These are phyloP conservation scores for Pseudocercospora fijiensis DNA, from an alignment of 2,329 filamentous ascomycete genomes.

Conservation along the genomic window DNA sequence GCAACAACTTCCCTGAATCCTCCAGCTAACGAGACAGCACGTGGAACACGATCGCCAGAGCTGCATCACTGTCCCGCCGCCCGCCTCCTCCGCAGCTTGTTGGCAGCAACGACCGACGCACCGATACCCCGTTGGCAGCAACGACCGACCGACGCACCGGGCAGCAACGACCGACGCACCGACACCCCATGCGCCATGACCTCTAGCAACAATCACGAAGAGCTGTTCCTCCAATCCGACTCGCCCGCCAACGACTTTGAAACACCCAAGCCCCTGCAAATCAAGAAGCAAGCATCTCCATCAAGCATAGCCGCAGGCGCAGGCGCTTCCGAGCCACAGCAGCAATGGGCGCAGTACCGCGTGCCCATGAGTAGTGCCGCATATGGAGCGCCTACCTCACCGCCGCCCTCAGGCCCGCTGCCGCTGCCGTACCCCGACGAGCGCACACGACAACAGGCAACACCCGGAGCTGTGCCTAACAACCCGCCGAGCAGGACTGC, in stretches of 20 bases:
- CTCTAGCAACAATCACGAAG: conserved; percentile 20
- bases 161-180: conserved; percentile 9
- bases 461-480: conserved; percentile 19
- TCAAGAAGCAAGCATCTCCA: conserved; percentile 33
- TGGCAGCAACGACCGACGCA: conserved; percentile 6
- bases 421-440: conserved; percentile 37
- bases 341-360: conserved; percentile 39
- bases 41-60: not conserved
- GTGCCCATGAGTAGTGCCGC: conserved; percentile 33
- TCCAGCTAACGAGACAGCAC: not conserved
- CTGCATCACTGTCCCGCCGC: not conserved
- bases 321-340: conserved; percentile 29
- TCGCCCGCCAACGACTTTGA: conserved; percentile 21
- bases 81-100: not conserved
- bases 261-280: conserved; percentile 36
- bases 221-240: conserved; percentile 27
- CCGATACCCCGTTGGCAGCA: conserved; percentile 1
- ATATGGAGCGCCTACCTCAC: conserved; percentile 36
- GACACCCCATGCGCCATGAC: conserved; percentile 19
- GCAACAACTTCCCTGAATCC: not conserved
- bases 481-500: conserved; percentile 27
- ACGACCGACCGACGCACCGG: no score
- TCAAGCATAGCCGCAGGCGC: conserved; percentile 16
- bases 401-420: conserved; percentile 34
- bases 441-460: conserved; percentile 24